A percentile compares a stretch with the other conserved stretches of the same genome.
These are phyloP conservation scores for Colletotrichum sp. DNA, from an alignment of 2,329 filamentous ascomycete species.

Conservation along the genomic window DNA sequence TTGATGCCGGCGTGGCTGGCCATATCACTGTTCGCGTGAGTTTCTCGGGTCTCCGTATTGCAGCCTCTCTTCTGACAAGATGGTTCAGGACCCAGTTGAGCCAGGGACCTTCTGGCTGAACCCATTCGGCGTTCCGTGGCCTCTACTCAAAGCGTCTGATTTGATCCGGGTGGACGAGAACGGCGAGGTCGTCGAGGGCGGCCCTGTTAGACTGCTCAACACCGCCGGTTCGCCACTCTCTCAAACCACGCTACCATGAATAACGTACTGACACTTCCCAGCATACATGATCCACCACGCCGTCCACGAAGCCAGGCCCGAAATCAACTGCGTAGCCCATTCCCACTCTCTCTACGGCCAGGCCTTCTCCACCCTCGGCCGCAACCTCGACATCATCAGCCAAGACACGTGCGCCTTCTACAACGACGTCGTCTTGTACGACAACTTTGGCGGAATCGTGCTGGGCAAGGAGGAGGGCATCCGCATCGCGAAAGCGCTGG, in stretches of 20 bases:
- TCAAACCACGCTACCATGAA: background rate
- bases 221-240: constrained; percentile 4
- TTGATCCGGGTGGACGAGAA: constrained; percentile 69
- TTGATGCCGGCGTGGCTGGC: constrained; percentile 68
- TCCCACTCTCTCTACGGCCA: constrained; percentile 58
- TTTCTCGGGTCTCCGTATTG: background rate
- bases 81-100: constrained; percentile 55
- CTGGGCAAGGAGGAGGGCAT: constrained; percentile 56
- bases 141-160: constrained; percentile 66
- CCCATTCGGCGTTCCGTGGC: constrained; percentile 68
- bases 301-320: constrained; percentile 59
- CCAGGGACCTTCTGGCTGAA: constrained; percentile 71
- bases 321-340: constrained; percentile 59
- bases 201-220: constrained; percentile 29
- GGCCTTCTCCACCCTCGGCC: constrained; percentile 67
- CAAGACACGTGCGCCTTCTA: constrained; percentile 69
- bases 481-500: constrained; percentile 52
- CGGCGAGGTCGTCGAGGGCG: constrained; percentile 68
- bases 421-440: constrained; percentile 48
- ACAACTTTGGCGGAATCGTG: constrained; percentile 56
- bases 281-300: constrained; percentile 52
- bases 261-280: constrained; percentile 9
- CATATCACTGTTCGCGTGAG: constrained; percentile 63
- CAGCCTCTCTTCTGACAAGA: background rate
- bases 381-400: constrained; percentile 68